phyloP scores from a whole-genome alignment of 805 yeast species.

The Priceomyces melissophilus region DNA sequence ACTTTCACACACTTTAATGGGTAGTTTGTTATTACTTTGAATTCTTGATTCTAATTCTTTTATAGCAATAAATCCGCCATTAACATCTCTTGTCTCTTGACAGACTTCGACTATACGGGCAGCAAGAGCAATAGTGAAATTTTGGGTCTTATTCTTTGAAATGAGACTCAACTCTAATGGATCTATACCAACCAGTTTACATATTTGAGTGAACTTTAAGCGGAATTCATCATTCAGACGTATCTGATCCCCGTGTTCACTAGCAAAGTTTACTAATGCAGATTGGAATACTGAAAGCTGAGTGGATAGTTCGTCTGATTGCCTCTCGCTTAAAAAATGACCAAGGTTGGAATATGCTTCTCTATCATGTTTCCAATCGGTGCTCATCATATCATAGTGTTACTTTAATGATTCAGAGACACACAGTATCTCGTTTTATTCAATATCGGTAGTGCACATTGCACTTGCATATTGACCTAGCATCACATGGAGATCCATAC shows the following conservation, averaged over 20 bases:
- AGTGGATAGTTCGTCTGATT: slow-evolving; percentile 58
- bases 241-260: slow-evolving; percentile 67
- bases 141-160: slow-evolving; percentile 38
- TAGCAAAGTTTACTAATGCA: slow-evolving; percentile 71
- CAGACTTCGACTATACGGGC: slow-evolving; percentile 76
- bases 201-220: slow-evolving; percentile 69
- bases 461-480: too few species aligned
- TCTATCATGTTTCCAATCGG: slow-evolving; percentile 11
- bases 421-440: too few species aligned
- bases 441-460: too few species aligned
- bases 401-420: too few species aligned
- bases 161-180: slow-evolving; percentile 49
- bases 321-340: slow-evolving; percentile 45
- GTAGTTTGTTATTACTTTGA: slow-evolving; percentile 25
- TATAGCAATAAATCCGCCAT: slow-evolving; percentile 78
- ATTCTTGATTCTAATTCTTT: slow-evolving; percentile 35
- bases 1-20: slow-evolving; percentile 31
- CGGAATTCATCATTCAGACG: slow-evolving; percentile 61
- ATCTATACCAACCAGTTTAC: slow-evolving; percentile 79
- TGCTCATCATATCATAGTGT: neutral
- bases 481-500: too few species aligned
- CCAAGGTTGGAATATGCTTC: slow-evolving; percentile 50
- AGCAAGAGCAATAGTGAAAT: slow-evolving; percentile 64
- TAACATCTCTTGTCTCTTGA: slow-evolving; percentile 61
- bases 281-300: slow-evolving; percentile 77